Percentiles rank a stretch among this genome's conserved stretches.
These are phyloP conservation scores for Lentinula detonsa DNA, from an alignment of 768 basidiomycete species.

Conservation along the genomic window DNA sequence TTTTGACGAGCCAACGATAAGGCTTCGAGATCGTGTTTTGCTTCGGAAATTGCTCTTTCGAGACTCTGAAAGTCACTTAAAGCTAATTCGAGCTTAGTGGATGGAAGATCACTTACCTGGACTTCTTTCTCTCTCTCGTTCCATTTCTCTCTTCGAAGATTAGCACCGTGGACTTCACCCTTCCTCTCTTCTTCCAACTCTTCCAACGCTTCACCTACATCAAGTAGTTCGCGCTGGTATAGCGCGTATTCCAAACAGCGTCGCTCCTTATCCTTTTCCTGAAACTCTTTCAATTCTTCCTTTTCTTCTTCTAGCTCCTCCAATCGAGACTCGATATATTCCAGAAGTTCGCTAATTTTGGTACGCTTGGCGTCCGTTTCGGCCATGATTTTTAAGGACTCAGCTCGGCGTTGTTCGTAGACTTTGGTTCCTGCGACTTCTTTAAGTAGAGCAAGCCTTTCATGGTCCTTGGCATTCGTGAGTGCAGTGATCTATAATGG, in stretches of 20 bases:
- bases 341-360: conserved; percentile 87
- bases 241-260: conserved; percentile 93
- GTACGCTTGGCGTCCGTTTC: conserved; percentile 91
- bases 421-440: conserved; percentile 98
- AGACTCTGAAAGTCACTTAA: conserved; percentile 43
- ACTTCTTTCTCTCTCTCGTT: conserved; percentile 81
- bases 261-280: conserved; percentile 91
- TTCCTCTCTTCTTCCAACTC: conserved; percentile 81
- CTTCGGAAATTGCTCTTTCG: conserved; percentile 65
- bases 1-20: conserved; percentile 66
- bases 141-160: conserved; percentile 76
- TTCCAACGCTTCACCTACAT: conserved; percentile 80
- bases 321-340: conserved; percentile 86
- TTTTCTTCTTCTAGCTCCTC: conserved; percentile 96
- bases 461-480: conserved; percentile 95
- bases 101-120: conserved; percentile 43
- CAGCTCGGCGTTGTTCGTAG: conserved; percentile 89
- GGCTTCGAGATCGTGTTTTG: conserved; percentile 67
- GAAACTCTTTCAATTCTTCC: conserved; percentile 94
- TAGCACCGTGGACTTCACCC: conserved; percentile 79
- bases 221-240: conserved; percentile 86
- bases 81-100: background rate
- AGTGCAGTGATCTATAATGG: conserved; percentile 78
- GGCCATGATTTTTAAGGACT: conserved; percentile 94
- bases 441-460: conserved; percentile 89